A percentile compares a stretch with the other conserved stretches of the same genome.
These are phyloP conservation scores for Penicillium carneum DNA, from an alignment of 2,329 filamentous ascomycete genomes.

Conservation along the genomic window DNA sequence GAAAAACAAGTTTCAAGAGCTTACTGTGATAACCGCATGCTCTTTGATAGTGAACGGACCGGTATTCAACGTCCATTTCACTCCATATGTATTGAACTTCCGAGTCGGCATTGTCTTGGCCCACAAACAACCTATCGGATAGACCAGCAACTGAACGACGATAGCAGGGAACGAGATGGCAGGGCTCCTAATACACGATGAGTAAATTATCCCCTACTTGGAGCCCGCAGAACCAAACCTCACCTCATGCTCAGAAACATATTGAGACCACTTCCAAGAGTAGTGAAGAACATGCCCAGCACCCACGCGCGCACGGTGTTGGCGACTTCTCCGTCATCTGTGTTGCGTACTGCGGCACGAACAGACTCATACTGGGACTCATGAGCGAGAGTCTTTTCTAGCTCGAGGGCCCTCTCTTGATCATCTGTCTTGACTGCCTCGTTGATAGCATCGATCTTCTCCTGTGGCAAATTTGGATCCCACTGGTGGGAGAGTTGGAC, in stretches of 20 bases:
- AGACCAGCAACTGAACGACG: constrained; percentile 65
- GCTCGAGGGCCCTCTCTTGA: constrained; percentile 65
- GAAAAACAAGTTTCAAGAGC: constrained; percentile 42
- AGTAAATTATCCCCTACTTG: neutral
- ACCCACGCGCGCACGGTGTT: constrained; percentile 69
- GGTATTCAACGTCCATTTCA: constrained; percentile 45
- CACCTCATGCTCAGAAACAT: constrained; percentile 63
- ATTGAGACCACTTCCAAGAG: constrained; percentile 64
- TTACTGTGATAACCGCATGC: constrained; percentile 49
- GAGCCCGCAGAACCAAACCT: neutral
- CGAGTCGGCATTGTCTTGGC: constrained; percentile 43
- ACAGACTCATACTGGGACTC: constrained; percentile 70
- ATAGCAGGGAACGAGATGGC: constrained; percentile 64
- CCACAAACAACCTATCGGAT: constrained; percentile 54
- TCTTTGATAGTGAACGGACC: constrained; percentile 54
- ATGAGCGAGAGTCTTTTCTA: constrained; percentile 56
- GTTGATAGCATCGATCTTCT: constrained; percentile 66
- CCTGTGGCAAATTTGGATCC: constrained; percentile 67
- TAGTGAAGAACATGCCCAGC: constrained; percentile 63
- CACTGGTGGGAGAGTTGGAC: constrained; percentile 50
- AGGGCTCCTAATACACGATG: constrained; percentile 43
- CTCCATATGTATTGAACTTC: constrained; percentile 44
- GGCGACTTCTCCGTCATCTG: constrained; percentile 66
- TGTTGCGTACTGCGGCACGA: constrained; percentile 68
- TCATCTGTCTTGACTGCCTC: constrained; percentile 62